These are phyloP conservation scores for Tubosaeta sp. DNA, from an alignment of 768 basidiomycete genomes.

Conservation along the genomic window DNA sequence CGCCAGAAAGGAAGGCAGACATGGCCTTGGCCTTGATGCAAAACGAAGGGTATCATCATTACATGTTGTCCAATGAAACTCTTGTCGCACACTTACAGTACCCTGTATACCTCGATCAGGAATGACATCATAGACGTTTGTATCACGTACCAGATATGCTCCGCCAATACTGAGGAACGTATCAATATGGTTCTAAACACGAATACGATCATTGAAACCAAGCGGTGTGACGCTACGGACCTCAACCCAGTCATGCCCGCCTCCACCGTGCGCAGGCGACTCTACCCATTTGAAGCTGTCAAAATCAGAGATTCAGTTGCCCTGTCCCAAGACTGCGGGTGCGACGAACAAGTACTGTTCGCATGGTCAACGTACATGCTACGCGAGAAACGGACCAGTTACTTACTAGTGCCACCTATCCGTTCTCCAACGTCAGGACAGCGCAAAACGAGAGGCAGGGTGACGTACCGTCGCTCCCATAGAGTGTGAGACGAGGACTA, in stretches of 20 bases:
- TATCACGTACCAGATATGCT: conserved; percentile 65
- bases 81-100: conserved; percentile 49
- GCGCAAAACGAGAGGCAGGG: neutral
- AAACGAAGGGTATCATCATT: neutral
- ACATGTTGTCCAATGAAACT: neutral
- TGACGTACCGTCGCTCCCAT: conserved; percentile 75
- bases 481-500: conserved; percentile 80
- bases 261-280: conserved; percentile 73
- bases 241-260: conserved; percentile 90
- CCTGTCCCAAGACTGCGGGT: neutral
- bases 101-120: conserved; percentile 42
- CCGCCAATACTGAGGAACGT: conserved; percentile 82
- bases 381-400: neutral
- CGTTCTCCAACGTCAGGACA: conserved; percentile 34
- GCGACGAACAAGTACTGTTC: conserved; percentile 80
- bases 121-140: neutral
- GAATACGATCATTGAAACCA: neutral
- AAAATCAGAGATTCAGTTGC: conserved; percentile 4
- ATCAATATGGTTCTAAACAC: conserved; percentile 71
- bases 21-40: conserved; percentile 82
- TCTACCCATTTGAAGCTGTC: conserved; percentile 95
- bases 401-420: conserved; percentile 47
- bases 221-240: conserved; percentile 32
- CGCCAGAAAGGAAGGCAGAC: conserved; percentile 91
- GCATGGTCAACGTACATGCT: conserved; percentile 2